Evolutionary conservation across 768 basidiomycete species (phyloP), one percentile per base, ranked within the genome.

Genomic region (Hydnomerulius pinastri): DNA sequence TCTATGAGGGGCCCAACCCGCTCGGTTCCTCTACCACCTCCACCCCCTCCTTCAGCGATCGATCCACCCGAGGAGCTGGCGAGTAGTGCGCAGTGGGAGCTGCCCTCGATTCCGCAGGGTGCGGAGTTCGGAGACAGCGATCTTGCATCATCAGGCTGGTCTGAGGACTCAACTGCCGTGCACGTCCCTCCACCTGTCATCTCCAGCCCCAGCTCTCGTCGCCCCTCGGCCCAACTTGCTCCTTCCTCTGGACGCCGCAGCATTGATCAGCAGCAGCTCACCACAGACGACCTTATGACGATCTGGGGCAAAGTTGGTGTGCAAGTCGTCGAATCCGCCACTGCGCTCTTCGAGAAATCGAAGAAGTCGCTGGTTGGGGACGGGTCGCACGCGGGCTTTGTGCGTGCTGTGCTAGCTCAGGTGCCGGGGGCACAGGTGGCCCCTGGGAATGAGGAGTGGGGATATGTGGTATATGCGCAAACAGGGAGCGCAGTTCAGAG

Each of bases 361-460:
- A 92, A 87, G 71, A 86, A 81, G 67, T 64, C 77, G 7, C 75
- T 92, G 33, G 78, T 94, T 24, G 94, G 91, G 5, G 92, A 96
- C 60, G 93, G 94, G 10, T 85, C 88, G 37, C 86, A 89, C 49
- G 72, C 77, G 3, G 92, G 92, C 3, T 94, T 94, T 64, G 79
- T 96, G 21, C 65, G 73, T 13, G 78, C 84, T 5, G 87, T 83
- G 6, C 67, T 94, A 25, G 69, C 71, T 18, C 78, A 85, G 54
- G 87, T 90, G 7, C 84, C 86, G 3, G 81, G 80, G 48, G 86
- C 83, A 6, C 68, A 74, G 10, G 61, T 73, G 11, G 57, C 69
- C 2, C 60, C 67, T n/a, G 67, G 61, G 39, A 28, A 15, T 7
- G 53, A 59, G 15, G 72, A 74, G 13, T 90, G 83, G 61, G 94